phyloP scores from a whole-genome alignment of 2,329 filamentous ascomycete genomes.

The Ophiostoma pallidulum region DNA sequence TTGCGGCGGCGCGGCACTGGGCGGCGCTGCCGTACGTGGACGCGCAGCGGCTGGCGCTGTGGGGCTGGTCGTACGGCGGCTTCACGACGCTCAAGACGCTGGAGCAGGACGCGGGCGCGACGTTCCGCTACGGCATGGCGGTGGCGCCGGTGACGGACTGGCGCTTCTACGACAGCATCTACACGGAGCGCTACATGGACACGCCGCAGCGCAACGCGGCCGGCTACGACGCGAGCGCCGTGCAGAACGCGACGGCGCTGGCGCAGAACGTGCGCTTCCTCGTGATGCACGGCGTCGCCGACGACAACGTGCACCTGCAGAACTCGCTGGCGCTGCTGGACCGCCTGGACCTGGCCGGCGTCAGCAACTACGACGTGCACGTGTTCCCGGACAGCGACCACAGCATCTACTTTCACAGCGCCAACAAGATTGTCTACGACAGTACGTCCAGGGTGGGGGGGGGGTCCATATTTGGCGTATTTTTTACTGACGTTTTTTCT shows the following conservation, averaged over 20 bases:
- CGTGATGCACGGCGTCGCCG: conserved; percentile 90
- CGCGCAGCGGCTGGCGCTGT: conserved; percentile 72
- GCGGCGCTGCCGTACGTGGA: conserved; percentile 76
- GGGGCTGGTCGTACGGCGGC: conserved; percentile 97
- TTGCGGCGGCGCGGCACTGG: conserved; percentile 80
- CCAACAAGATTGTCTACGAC: conserved; percentile 82
- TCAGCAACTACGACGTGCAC: conserved; percentile 94
- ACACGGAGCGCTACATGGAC: conserved; percentile 96
- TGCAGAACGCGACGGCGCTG: conserved; percentile 66
- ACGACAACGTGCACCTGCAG: conserved; percentile 97
- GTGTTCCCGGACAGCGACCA: conserved; percentile 96
- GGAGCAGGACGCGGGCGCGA: conserved; percentile 78
- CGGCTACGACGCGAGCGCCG: conserved; percentile 68
- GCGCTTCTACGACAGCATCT: conserved; percentile 89
- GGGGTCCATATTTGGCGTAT: no score
- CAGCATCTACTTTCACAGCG: conserved; percentile 89
- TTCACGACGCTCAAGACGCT: conserved; percentile 94
- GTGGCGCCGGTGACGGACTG: conserved; percentile 98
- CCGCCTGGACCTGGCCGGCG: conserved; percentile 65
- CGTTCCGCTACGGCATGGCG: conserved; percentile 95
- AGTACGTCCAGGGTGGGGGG: no score
- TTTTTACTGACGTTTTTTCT: conserved; percentile 19
- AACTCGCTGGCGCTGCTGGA: conserved; percentile 85
- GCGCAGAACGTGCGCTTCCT: conserved; percentile 75
- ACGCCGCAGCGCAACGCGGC: conserved; percentile 71